A percentile compares a stretch with the other conserved stretches of the same genome.
Evolutionary conservation across 305 asterid genomes (phyloP).

Genomic region (Andrographis paniculata): DNA sequence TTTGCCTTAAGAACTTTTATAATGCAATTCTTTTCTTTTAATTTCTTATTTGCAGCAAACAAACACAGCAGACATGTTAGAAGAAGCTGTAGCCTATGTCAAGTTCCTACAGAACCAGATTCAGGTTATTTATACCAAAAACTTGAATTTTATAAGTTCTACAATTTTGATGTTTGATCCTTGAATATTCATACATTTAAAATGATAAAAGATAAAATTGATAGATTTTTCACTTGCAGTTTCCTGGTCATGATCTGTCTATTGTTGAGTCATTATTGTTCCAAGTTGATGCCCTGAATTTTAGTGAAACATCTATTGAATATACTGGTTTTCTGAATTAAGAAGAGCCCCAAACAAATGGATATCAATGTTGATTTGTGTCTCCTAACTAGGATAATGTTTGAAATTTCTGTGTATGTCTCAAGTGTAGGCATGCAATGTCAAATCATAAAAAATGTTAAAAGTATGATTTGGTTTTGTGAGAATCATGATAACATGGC

Average conservation of each 20-base stretch:
- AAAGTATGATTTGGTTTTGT: not conserved
- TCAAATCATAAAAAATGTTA: not conserved
- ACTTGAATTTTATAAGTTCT: not conserved
- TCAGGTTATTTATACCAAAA: slow-evolving; percentile 44
- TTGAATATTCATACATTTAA: not conserved
- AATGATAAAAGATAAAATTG: not conserved
- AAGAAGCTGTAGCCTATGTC: slow-evolving; percentile 82
- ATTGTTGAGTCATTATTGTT: not conserved
- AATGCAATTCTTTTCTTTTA: slow-evolving; percentile 14
- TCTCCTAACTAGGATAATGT: not conserved
- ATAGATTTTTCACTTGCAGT: too few relatives aligned
- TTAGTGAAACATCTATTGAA: slow-evolving; percentile 2
- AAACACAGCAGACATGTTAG: slow-evolving; percentile 95
- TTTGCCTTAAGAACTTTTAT: slow-evolving; percentile 9
- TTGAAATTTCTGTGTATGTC: not conserved
- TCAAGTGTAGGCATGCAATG: not conserved
- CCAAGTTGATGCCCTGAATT: not conserved
- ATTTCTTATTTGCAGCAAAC: slow-evolving; percentile 65
- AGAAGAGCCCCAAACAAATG: slow-evolving; percentile 1
- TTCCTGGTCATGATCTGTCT: not conserved
- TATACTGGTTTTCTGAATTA: slow-evolving; percentile 7
- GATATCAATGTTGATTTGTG: not conserved
- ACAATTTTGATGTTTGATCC: slow-evolving; percentile 1
- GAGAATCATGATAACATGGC: not conserved
- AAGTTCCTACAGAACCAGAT: slow-evolving; percentile 72